Evolutionary conservation across 179 eudicot species (phyloP), one percentile per base, ranked within the genome.

Genomic region (Camellia oleifera): DNA sequence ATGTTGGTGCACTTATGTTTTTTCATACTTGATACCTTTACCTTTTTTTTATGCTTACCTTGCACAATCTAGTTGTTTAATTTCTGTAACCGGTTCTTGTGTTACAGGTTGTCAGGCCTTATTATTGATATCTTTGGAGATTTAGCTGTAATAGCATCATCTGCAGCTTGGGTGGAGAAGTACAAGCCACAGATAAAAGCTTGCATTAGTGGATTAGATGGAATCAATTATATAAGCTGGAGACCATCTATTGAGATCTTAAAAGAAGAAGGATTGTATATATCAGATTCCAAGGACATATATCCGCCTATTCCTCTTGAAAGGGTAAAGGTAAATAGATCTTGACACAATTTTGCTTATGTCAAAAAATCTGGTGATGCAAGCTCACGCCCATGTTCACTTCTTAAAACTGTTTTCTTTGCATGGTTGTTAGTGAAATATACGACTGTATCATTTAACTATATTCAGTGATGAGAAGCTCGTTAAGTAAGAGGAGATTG

Each of bases 121-220:
- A 92, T 95, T 70, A 83, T 95, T 84, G 98, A 95, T 88, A 84
- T 95, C 57, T 95, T 93, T 84, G 97, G 91, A 79, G 94, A 92
- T 86, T 87, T 90, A 84, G 98, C 98, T 81, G 98, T 95, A 76
- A 84, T 95, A 78, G 98, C 98, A 50, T 95, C 98, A 76, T 95
- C 98, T 42, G 97, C 98, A 63, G 98, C 98, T 76, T 95, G 98
- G 97, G 97, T 93, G 83, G 95, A 95, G 88, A 92, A 88, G 82
- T 93, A 89, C 88, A 89, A 83, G 83, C 82, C 86, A 67, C 85
- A 91, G 65, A 93, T 95, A 82, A 87, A 87, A 82, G 78, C 79
- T 77, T 93, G 86, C 80, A 82, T 93, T 69, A 78, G 74, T 77
- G 87, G 84, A 82, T 61, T 92, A 46, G 83, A 76, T 76, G 90